These are phyloP conservation scores for Russula sp. DNA, from an alignment of 768 basidiomycete genomes.

Conservation along the genomic window DNA sequence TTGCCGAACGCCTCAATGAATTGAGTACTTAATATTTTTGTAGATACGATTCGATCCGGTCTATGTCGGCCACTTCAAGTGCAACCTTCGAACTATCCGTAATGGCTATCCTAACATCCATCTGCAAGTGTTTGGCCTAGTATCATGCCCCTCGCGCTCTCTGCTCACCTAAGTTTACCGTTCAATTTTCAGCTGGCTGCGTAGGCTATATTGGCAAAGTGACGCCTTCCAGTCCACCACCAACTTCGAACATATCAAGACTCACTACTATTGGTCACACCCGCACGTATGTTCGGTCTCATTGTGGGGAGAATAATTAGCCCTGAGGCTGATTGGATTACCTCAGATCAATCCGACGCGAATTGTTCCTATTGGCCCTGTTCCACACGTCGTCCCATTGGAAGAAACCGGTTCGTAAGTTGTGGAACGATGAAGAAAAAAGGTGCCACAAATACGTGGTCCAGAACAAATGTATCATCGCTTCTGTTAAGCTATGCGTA, in stretches of 20 bases:
- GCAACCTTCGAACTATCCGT: constrained; percentile 81
- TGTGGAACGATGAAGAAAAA: background rate
- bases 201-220: constrained; percentile 86
- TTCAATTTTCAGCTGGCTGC: constrained; percentile 53
- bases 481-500: background rate
- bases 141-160: background rate
- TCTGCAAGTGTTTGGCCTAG: constrained; percentile 30
- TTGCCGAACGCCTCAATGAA: background rate
- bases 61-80: constrained; percentile 91
- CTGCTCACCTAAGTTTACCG: background rate
- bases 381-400: constrained; percentile 58
- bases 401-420: background rate
- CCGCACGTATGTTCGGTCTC: constrained; percentile 11
- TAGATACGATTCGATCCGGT: constrained; percentile 86
- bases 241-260: constrained; percentile 85
- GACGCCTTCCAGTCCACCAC: constrained; percentile 83
- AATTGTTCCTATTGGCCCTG: constrained; percentile 69
- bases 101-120: constrained; percentile 82
- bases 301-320: background rate
- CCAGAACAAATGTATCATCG: background rate
- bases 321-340: background rate
- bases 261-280: constrained; percentile 65
- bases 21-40: background rate
- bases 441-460: background rate
- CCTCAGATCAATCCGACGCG: constrained; percentile 69